Base-by-base conservation (phyloP, 495 filamentous ascomycete genomes). In the Annulohypoxylon moriforme region DNA sequence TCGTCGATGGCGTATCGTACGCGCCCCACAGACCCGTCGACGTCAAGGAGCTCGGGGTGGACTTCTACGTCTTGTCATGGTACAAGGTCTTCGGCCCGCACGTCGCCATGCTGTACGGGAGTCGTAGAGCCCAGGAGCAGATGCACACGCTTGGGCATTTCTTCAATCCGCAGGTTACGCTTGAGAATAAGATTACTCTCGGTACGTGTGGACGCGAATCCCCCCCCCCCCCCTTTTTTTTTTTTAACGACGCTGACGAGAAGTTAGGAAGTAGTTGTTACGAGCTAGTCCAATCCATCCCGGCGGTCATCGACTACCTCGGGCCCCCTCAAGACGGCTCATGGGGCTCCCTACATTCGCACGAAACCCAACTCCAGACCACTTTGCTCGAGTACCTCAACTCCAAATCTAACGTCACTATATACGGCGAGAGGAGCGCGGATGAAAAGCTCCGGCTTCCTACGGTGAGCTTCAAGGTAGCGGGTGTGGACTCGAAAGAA, bases 21-120 rank as follows among this genome's bases (percentile, higher is more conserved):
- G 91, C 91, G 13, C 91, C 92, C 2, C 92, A 94, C 70, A 80
- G 91, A 29, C 79, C 77, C 29, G 80, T 93, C 27, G 89, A 94
- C 75, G 89, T 93, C 14, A 80, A 81, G 59, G 87, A 74, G 1
- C 80, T 93, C 4, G 90, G 85, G 0, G 90, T 91, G 0, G 91
- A 93, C 72, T 87, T 93, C 74, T 94, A 93, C 74, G 82, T 86
- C n/a, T 90, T 93, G 69, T 88, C 84, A 2, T 94, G 92, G 87
- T 92, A 93, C 78, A 92, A 93, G 77, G 89, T 91, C 22, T 93
- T 89, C 76, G 91, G 90, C 0, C 91, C 91, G 3, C 92, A 93
- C 68, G 81, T 93, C 16, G 83, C 91, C 0, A 82, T 89, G 67
- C 83, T 94, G 4, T 94, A 92, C 75, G 89, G 86, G 42, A 83